Base-by-base conservation (phyloP, 2,329 filamentous ascomycete genomes). In the Periconia macrospinosa region DNA sequence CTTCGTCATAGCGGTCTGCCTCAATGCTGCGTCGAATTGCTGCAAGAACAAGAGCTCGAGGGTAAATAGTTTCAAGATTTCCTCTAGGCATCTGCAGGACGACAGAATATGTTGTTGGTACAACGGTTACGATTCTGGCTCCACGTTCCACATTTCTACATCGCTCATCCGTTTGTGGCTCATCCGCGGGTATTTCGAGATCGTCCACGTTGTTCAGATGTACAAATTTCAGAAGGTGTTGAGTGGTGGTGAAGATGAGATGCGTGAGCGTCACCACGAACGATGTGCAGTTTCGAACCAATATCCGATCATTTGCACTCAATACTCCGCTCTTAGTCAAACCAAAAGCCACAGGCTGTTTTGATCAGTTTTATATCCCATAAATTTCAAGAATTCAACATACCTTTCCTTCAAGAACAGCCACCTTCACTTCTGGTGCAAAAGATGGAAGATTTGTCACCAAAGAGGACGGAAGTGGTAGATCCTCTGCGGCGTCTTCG, bases 11-110 rank as follows among this genome's bases (percentile, higher is more conserved):
- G 64, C 94, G 86, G 70, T 89, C 90, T 30, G 83, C 79, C 50
- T 92, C 88, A 48, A 99, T 90, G 48, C 89, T 85, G 47, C 85
- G 84, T 45, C 94, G 85, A 52, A 99, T 95, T 23, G 92, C 92
- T 1, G 92, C 91, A 46, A 99, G 80, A 0, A 99, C 93, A 76
- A 99, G 87, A 14, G 93, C 93, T 55, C 94, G 84, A 15, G 94
- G 94, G 68, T 88, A 97, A 47, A 97, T 92, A 0, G 93, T 97
- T 75, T 99, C 94, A 1, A 97, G 78, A 62, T 99, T 99, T 18
- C 94, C 94, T 65, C 94, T 84, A 1, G 94, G 94, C 90, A 97
- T 97, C 71, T 99, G 94, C 3, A 99, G 79, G 0, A 96, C 85
- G 9, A 99, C 79, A 49, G 86, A 89, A 75, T 96, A 94, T 41